Evolutionary conservation across 257 asterid genomes (phyloP), one percentile per base, ranked within the genome.

Genomic region (Solanum virginianum): DNA sequence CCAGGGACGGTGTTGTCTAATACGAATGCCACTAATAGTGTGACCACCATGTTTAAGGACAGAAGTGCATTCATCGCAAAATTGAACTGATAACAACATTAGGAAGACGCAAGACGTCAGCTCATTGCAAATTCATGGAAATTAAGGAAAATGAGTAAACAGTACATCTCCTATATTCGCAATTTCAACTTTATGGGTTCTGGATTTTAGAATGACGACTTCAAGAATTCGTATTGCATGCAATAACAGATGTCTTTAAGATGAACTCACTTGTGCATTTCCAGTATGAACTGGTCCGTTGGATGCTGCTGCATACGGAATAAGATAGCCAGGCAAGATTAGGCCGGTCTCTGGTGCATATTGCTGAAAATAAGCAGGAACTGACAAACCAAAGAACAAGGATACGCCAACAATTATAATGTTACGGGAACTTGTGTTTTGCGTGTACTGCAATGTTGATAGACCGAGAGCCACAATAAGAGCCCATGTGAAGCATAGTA

Each of bases 1-100:
- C 99, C 97, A 0, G 98, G 99, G 83, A 91, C 98, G 0, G 98
- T 95, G 90, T 95, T 96, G 90, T 96, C 99, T 81, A 96, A 88
- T 18, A 93, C 2, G 84, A 95, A 89, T 10, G 98, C 98, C 32
- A 92, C 92, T 89, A 95, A 71, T 85, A 95, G 85, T 1, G 98
- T 89, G 63, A 96, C 95, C 86, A 94, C 95, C 98, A 92, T 92
- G 93, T 93, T 96, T 90, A 96, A 85, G 1, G 98, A 96, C 41
- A 95, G 87, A 80, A 96, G 96, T 9, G 91, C 98, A 49, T 96
- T 96, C 72, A 94, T 80, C 3, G 98, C 97, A 74, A 95, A 96
- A 88, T 94, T 94, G 15, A 95, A 86, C 99, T 96, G 93, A 63
- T 83, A 87, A 39, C 55, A 75, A 87, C 86, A 24, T 11, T 83